These are phyloP conservation scores for Beta vulgaris DNA, from an alignment of 148 eudicot species.

Conservation along the genomic window DNA sequence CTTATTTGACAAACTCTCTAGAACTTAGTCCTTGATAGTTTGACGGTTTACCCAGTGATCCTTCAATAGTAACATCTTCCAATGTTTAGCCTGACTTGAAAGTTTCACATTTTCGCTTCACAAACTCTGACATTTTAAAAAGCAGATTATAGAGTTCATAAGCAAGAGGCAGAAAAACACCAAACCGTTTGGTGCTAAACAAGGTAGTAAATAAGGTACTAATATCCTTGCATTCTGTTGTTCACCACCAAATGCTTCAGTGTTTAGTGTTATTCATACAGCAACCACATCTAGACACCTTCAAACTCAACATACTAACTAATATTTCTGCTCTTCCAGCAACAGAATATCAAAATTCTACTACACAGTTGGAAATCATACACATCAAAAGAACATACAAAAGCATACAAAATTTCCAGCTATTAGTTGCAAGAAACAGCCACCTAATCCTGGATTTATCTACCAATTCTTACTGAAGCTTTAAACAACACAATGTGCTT, in stretches of 20 bases:
- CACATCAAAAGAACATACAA: conserved; percentile 1
- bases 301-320: too few species aligned
- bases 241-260: too few species aligned
- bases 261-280: too few species aligned
- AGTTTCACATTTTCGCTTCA: too few species aligned
- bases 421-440: conserved; percentile 28
- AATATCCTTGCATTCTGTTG: too few species aligned
- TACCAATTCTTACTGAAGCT: not conserved
- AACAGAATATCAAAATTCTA: conserved; percentile 15
- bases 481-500: conserved; percentile 2
- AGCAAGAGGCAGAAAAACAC: too few species aligned
- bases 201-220: too few species aligned
- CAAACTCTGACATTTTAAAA: not conserved
- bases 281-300: too few species aligned
- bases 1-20: conserved; percentile 1
- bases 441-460: conserved; percentile 25
- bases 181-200: too few species aligned
- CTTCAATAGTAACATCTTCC: not conserved
- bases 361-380: conserved; percentile 19
- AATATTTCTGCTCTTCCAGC: conserved; percentile 5
- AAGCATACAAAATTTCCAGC: conserved; percentile 32
- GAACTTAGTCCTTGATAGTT: not conserved
- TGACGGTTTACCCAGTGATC: not conserved
- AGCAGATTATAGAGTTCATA: too few species aligned
- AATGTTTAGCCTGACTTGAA: not conserved